Conservation (phyloP, 495 filamentous ascomycete genomes). For the Trichoderma asperelloides region DNA sequence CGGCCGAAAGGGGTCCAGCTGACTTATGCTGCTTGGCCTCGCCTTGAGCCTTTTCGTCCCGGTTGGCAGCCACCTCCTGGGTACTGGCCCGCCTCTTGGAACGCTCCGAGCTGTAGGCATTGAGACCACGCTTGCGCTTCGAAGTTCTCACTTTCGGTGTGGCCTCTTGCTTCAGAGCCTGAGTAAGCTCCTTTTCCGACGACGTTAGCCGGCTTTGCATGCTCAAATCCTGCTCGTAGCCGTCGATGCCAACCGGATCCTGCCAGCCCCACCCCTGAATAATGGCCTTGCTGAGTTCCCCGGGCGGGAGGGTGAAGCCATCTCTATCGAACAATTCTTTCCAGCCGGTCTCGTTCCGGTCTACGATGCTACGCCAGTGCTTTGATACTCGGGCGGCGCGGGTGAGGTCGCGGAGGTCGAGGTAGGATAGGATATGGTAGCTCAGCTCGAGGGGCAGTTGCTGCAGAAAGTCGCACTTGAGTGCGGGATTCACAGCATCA, state of each 20-base stretch:
- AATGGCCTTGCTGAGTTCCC: slow-evolving; percentile 80
- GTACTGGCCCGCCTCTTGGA: slow-evolving; percentile 44
- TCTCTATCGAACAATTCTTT: slow-evolving; percentile 84
- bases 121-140: slow-evolving; percentile 35
- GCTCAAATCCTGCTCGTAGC: slow-evolving; percentile 74
- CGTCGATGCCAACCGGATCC: slow-evolving; percentile 63
- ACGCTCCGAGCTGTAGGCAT: slow-evolving; percentile 32
- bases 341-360: slow-evolving; percentile 91
- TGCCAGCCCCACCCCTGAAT: slow-evolving; percentile 99
- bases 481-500: slow-evolving; percentile 86
- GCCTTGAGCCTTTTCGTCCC: slow-evolving; percentile 24
- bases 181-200: slow-evolving; percentile 40
- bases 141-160: slow-evolving; percentile 26
- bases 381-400: slow-evolving; percentile 89
- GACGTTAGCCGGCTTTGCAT: slow-evolving; percentile 32
- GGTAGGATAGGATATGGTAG: slow-evolving; percentile 75
- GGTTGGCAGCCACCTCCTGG: slow-evolving; percentile 26
- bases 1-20: slow-evolving; percentile 80
- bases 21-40: slow-evolving; percentile 36
- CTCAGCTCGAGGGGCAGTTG: slow-evolving; percentile 80
- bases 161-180: slow-evolving; percentile 24
- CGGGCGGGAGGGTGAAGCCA: slow-evolving; percentile 66
- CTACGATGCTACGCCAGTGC: slow-evolving; percentile 81
- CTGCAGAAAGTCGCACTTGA: slow-evolving; percentile 87
- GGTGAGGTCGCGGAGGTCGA: slow-evolving; percentile 82